Evolutionary conservation across 805 yeast genomes (phyloP).

Genomic region (Wickerhamiella sergipiensis): DNA sequence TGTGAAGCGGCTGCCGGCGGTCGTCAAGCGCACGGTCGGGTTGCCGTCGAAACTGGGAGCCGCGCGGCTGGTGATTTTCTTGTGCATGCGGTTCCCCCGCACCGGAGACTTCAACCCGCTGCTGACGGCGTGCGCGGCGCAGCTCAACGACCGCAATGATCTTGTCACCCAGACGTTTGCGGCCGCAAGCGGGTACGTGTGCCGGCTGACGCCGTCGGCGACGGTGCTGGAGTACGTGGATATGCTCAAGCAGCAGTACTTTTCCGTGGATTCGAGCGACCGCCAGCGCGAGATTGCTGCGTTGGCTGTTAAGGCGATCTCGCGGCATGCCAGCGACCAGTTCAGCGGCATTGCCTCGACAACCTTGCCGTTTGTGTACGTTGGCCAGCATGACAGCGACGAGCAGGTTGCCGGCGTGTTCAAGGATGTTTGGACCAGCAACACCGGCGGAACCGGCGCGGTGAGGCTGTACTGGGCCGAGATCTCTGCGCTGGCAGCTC

Average conservation of each 20-base stretch:
- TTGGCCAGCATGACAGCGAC: conserved; percentile 58
- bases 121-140: conserved; percentile 41
- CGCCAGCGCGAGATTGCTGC: conserved; percentile 43
- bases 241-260: conserved; percentile 40
- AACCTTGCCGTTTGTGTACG: conserved; percentile 63
- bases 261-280: conserved; percentile 25
- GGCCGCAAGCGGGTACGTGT: conserved; percentile 62
- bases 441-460: conserved; percentile 61
- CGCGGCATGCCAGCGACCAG: conserved; percentile 53
- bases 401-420: conserved; percentile 35
- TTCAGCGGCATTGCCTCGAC: conserved; percentile 48
- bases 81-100: conserved; percentile 44
- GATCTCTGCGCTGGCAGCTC: conserved; percentile 39
- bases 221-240: conserved; percentile 41
- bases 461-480: conserved; percentile 57
- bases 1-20: conserved; percentile 29
- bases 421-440: conserved; percentile 62
- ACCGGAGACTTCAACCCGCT: conserved; percentile 33
- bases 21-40: conserved; percentile 65
- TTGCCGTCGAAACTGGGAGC: conserved; percentile 85
- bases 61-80: conserved; percentile 51
- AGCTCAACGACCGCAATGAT: conserved; percentile 55
- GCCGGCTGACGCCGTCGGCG: conserved; percentile 44
- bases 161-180: conserved; percentile 68
- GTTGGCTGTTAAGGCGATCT: conserved; percentile 47